A percentile compares a stretch with the other conserved stretches of the same genome.
These are phyloP conservation scores for Cystobasidium sp. DNA, from an alignment of 1,284 basidiomycete species.

Conservation along the genomic window DNA sequence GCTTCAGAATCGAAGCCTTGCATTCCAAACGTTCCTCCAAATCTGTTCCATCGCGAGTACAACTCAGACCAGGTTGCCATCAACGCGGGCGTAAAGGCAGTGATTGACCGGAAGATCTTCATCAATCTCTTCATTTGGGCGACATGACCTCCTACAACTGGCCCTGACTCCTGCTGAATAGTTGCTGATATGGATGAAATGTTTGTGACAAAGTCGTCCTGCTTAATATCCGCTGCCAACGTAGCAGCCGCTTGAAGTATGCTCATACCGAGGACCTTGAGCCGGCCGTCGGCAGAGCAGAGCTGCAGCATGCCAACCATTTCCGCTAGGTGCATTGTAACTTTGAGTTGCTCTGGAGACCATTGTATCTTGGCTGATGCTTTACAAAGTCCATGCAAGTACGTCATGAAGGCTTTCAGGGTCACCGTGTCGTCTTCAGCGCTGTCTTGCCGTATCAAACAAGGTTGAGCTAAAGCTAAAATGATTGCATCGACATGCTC, in stretches of 20 bases:
- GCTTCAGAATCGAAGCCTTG: not conserved
- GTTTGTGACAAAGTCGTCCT: not conserved
- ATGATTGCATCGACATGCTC: not conserved
- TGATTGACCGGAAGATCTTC: conserved; percentile 5
- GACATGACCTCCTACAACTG: conserved; percentile 17
- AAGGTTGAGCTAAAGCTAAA: conserved; percentile 2
- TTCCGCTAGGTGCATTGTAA: too few relatives aligned
- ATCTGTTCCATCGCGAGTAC: conserved; percentile 3
- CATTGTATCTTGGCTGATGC: too few relatives aligned
- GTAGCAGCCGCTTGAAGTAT: not conserved
- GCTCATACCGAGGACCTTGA: too few relatives aligned
- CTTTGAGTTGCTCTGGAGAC: too few relatives aligned
- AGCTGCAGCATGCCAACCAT: too few relatives aligned
- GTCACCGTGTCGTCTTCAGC: not conserved
- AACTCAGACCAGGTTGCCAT: conserved; percentile 6
- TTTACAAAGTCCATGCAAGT: too few relatives aligned
- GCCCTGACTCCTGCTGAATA: not conserved
- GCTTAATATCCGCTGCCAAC: not conserved
- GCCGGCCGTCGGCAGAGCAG: too few relatives aligned
- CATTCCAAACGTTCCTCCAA: not conserved
- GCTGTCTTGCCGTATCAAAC: not conserved
- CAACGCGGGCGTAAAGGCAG: not conserved
- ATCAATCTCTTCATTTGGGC: conserved; percentile 22
- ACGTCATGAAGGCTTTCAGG: not conserved
- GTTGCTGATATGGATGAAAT: not conserved